Percentiles rank a stretch among this genome's conserved stretches.
These are phyloP conservation scores for Aspergillus eucalypticola DNA, from an alignment of 2,329 filamentous ascomycete species.

Conservation along the genomic window DNA sequence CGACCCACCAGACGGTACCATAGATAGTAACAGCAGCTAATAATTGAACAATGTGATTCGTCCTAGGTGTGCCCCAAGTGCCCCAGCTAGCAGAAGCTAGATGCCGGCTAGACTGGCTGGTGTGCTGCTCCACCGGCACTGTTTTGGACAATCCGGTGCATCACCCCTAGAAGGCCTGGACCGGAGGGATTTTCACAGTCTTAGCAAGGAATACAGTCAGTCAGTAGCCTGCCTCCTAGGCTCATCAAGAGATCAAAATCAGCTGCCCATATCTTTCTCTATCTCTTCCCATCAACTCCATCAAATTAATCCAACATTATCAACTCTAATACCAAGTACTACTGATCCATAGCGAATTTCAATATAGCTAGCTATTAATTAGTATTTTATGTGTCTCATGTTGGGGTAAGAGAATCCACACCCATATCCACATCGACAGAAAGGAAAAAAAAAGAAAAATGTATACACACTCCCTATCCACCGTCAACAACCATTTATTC, in stretches of 20 bases:
- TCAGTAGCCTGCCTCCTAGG: too few species aligned
- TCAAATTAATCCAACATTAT: too few species aligned
- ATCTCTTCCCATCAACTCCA: too few species aligned
- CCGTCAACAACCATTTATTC: background rate
- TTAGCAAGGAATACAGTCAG: too few species aligned
- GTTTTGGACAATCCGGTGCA: background rate
- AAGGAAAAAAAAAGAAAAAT: too few species aligned
- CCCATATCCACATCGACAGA: too few species aligned
- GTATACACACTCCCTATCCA: background rate
- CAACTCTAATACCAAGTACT: too few species aligned
- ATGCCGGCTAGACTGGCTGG: background rate
- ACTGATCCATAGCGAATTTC: too few species aligned
- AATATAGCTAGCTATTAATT: too few species aligned
- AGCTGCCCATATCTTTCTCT: too few species aligned
- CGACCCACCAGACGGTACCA: constrained; percentile 6
- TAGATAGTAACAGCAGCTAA: constrained; percentile 7
- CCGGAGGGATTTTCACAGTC: background rate
- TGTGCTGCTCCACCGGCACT: background rate
- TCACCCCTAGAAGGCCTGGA: background rate
- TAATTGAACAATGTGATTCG: constrained; percentile 10
- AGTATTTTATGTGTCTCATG: too few species aligned
- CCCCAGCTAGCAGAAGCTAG: background rate
- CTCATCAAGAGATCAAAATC: too few species aligned
- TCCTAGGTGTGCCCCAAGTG: background rate
- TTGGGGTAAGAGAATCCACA: background rate